A percentile compares a stretch with the other conserved stretches of the same genome.
These are phyloP conservation scores for Ogataea chonburiensis DNA, from an alignment of 805 yeast genomes.

Conservation along the genomic window DNA sequence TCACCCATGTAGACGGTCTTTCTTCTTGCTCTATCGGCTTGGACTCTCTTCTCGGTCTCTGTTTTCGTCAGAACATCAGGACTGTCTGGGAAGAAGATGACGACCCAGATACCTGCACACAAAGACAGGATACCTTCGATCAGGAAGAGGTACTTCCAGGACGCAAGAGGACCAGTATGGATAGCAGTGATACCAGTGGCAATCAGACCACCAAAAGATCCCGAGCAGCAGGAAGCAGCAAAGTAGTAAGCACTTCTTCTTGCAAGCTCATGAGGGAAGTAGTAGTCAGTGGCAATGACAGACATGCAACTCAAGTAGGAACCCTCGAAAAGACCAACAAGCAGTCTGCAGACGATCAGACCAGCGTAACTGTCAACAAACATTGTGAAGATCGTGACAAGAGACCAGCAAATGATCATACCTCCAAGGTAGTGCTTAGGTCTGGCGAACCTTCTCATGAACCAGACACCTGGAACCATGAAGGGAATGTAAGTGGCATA, in stretches of 20 bases:
- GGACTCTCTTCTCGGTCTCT: constrained; percentile 4
- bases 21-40: constrained; percentile 4
- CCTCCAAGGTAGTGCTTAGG: constrained; percentile 32
- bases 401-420: constrained; percentile 44
- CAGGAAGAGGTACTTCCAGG: constrained; percentile 22
- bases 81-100: constrained; percentile 6
- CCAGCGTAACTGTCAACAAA: constrained; percentile 41
- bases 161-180: constrained; percentile 16
- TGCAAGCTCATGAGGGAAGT: constrained; percentile 20
- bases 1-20: constrained; percentile 7
- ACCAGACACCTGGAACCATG: constrained; percentile 43
- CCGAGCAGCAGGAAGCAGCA: constrained; percentile 19
- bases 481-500: constrained; percentile 42
- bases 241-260: constrained; percentile 16
- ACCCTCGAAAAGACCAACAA: constrained; percentile 42
- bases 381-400: constrained; percentile 40
- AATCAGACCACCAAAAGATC: constrained; percentile 24
- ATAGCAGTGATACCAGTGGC: constrained; percentile 23
- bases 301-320: constrained; percentile 35
- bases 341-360: constrained; percentile 38
- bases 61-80: constrained; percentile 4
- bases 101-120: constrained; percentile 8
- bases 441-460: constrained; percentile 40
- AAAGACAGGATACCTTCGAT: constrained; percentile 16
- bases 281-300: constrained; percentile 19